Evolutionary conservation across 176 grass and related monocot genomes (phyloP).

Genomic region (Dendrocalamus sinicus): DNA sequence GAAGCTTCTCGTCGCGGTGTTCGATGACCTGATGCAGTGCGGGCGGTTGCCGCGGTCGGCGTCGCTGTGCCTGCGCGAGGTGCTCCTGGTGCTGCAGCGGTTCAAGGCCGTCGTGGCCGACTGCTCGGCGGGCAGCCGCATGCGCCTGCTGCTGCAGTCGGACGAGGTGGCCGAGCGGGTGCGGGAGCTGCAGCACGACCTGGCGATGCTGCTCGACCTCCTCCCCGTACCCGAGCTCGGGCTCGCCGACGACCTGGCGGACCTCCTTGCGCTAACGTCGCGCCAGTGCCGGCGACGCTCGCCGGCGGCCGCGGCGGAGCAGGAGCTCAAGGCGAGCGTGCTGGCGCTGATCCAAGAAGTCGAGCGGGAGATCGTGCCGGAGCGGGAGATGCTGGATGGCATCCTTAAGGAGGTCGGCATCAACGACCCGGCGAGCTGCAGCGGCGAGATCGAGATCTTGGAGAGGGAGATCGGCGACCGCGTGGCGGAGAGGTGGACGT

Average conservation of each 20-base stretch:
- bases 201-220: slow-evolving; percentile 85
- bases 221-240: slow-evolving; percentile 64
- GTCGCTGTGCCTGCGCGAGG: slow-evolving; percentile 84
- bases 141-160: slow-evolving; percentile 71
- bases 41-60: slow-evolving; percentile 50
- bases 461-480: slow-evolving; percentile 92
- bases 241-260: slow-evolving; percentile 66
- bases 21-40: slow-evolving; percentile 64
- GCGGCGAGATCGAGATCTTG: slow-evolving; percentile 84
- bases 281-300: slow-evolving; percentile 63
- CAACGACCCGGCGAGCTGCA: slow-evolving; percentile 71
- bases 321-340: slow-evolving; percentile 55
- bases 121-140: slow-evolving; percentile 65
- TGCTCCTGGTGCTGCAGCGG: slow-evolving; percentile 76
- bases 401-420: slow-evolving; percentile 73
- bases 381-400: slow-evolving; percentile 54
- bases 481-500: slow-evolving; percentile 66
- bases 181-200: slow-evolving; percentile 75
- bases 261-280: slow-evolving; percentile 65
- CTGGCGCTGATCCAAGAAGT: slow-evolving; percentile 72
- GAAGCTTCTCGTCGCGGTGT: slow-evolving; percentile 59
- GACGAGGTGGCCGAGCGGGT: slow-evolving; percentile 58
- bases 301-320: slow-evolving; percentile 29
- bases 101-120: slow-evolving; percentile 79
- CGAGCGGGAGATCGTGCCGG: slow-evolving; percentile 78